Evolutionary conservation across 768 basidiomycete genomes (phyloP), one percentile per base, ranked within the genome.

Genomic region (Pulveroboletus sp.): DNA sequence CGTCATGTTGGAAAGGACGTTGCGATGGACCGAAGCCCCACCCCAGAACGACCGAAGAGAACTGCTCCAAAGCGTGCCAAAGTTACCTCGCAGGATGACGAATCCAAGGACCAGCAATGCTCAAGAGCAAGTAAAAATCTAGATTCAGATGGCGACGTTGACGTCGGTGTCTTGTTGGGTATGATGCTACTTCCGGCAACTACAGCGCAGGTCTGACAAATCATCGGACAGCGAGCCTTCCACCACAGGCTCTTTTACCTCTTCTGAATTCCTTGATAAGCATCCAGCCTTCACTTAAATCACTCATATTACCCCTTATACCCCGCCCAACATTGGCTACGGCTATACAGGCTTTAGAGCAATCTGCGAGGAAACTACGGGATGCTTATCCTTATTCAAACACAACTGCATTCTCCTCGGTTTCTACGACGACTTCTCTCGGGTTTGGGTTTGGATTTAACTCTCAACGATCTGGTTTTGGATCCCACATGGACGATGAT

Each of bases 361-460:
- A 76, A 53, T 83, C 86, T 7, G 79, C 84, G 27, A 81, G 80
- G 71, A 87, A 82, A 63, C 75, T 93, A 36, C 80, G 81, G 36
- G 89, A 92, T 47, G 86, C 89, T 14, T 89, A 87, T 66, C 90
- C 90, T 6, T 93, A 89, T 65, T 89, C 90, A 4, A 82, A 74
- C 47, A 49, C 72, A 5, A 58, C 69, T 5, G 57, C 76, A 33
- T 68, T 71, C 21, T 48, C 60, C 35, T 50, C 63, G 10, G 45
- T 57, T 26, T 58, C 69, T 21, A 55, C 72, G 8, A 63, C 73
- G 21, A 69, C 68, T 31, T 69, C 72, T 15, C 65, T 67, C 26
- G 69, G 66, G 8, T 61, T 59, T 45, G 61, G 65, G 31, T 57
- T 67, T n/a, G 66, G 64, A 47, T 49, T 47, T 24, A 52, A 54